These are phyloP conservation scores for Apiotrichum brassicae DNA, from an alignment of 1,284 basidiomycete genomes.

Conservation along the genomic window DNA sequence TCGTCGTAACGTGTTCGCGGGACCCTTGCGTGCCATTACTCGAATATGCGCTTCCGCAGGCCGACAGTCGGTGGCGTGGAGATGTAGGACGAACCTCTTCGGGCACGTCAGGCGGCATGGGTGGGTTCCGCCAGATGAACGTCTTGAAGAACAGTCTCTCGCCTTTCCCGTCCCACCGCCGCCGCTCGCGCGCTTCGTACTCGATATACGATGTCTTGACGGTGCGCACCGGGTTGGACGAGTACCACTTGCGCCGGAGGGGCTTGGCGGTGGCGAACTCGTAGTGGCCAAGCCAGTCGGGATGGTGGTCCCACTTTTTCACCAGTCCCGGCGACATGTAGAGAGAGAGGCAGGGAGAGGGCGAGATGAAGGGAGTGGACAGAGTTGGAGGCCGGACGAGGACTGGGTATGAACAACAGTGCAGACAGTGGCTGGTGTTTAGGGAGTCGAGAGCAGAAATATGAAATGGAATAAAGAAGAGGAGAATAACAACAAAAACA, in stretches of 20 bases:
- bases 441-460: too few species aligned
- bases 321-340: neutral
- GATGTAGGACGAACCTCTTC: too few species aligned
- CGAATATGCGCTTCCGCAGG: neutral
- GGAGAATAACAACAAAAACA: too few species aligned
- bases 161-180: neutral
- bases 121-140: neutral
- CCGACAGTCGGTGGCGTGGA: neutral
- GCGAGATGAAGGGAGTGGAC: neutral
- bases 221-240: neutral
- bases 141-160: neutral
- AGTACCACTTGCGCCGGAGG: neutral
- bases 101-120: too few species aligned
- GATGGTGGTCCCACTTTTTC: neutral
- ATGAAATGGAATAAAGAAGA: too few species aligned
- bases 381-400: too few species aligned
- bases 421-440: too few species aligned
- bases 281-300: slow-evolving; percentile 1
- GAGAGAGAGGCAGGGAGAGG: neutral
- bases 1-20: neutral
- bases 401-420: too few species aligned
- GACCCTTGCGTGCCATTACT: neutral
- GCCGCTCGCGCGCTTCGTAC: neutral
- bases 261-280: neutral
- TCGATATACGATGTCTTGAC: too few species aligned